Evolutionary conservation across 192 early-diverging fungal genomes (phyloP).

Genomic region (Lobosporangium transversale): DNA sequence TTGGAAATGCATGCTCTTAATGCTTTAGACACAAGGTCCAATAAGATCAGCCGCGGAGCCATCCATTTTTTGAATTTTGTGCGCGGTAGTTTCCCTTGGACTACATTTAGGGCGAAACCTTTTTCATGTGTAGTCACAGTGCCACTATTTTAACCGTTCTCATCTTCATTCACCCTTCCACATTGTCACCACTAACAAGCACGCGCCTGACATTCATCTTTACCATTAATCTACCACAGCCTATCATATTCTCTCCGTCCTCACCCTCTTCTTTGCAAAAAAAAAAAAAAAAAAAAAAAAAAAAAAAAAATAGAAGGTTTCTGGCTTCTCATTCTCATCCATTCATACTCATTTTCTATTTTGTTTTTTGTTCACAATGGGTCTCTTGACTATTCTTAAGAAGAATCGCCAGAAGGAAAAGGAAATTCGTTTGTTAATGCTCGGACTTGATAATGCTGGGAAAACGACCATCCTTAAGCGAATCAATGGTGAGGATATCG

Average conservation of each 20-base stretch:
- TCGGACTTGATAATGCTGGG: conserved; percentile 98
- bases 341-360: background rate
- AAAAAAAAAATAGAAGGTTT: too few relatives aligned
- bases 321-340: background rate
- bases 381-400: conserved; percentile 92
- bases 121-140: background rate
- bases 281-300: too few relatives aligned
- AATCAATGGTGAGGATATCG: conserved; percentile 92
- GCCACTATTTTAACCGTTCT: too few relatives aligned
- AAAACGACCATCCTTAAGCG: conserved; percentile 98
- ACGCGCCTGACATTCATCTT: too few relatives aligned
- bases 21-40: too few relatives aligned
- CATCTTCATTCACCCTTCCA: too few relatives aligned
- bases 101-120: background rate
- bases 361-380: conserved; percentile 76
- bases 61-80: too few relatives aligned
- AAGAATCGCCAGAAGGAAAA: conserved; percentile 93
- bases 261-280: background rate
- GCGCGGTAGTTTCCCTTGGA: conserved; percentile 31
- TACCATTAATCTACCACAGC: background rate
- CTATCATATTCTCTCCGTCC: background rate
- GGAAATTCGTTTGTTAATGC: conserved; percentile 93
- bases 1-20: too few relatives aligned
- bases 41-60: conserved; percentile 1
- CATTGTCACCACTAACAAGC: too few relatives aligned